Evolutionary conservation across 2,329 filamentous ascomycete species (phyloP), one percentile per base, ranked within the genome.

Genomic region (Fusarium chuoi): DNA sequence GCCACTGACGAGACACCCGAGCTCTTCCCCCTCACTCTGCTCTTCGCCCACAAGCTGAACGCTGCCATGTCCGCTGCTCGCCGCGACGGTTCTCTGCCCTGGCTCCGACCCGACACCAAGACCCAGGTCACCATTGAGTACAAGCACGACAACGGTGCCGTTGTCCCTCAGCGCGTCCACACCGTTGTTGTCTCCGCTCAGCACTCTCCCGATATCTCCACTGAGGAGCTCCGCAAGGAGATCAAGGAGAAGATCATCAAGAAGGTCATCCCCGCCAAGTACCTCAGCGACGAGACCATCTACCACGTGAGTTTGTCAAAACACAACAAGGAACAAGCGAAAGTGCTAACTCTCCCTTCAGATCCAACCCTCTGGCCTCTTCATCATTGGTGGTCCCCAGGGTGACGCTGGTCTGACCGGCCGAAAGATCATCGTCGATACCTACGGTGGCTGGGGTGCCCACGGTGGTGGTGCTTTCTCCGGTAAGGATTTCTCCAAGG

Each of bases 381-480:
- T 99, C 91, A 95, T 98, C 89, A 99, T 99, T 78, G 96, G 96
- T 89, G 96, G 96, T 81, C 96, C 96, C 79, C 96, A 99, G 89
- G 96, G 96, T 91, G 96, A 99, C 81, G 96, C 96, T 81, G 96
- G 96, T 91, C 90, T 99, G 77, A 99, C 96, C 76, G 96, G 96
- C 85, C 95, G 96, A 83, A 99, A 99, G 92, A 99, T 99, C 91
- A 92, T 98, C 78, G 96, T 99, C 84, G 96, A 99, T 88, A 98
- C 96, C 85, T 99, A 99, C 88, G 96, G 96, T 89, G 96, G 96
- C 82, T 98, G 96, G 96, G 96, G 96, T 88, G 96, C 96, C 80
- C 96, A 99, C 90, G 96, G 96, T 90, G 96, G 96, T 89, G 96
- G 96, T 93, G 96, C 96, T 85, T 99, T 99, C 93, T 98, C 96